Evolutionary conservation across 1,139 yeast genomes (phyloP), one percentile per base, ranked within the genome.

Genomic region (Blastobotrys illinoisensis): DNA sequence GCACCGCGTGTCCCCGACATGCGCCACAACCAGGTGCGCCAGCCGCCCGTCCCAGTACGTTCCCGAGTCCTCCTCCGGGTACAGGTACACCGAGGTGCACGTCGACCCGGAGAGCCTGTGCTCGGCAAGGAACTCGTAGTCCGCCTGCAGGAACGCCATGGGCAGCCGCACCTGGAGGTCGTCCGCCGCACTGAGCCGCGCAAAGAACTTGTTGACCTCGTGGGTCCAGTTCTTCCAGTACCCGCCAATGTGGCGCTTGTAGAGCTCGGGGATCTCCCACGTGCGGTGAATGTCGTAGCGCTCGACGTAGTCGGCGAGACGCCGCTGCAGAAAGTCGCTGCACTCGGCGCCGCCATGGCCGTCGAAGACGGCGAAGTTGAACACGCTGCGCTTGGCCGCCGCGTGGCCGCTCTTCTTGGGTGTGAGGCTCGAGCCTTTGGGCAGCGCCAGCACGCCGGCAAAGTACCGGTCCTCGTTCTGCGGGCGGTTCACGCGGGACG

Each of bases 1-100:
- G n/a, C 96, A 91, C 60, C 88, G 79, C 2, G 97, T 88, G 67
- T 93, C 99, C 2, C 99, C 99, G n/a, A 91, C 85, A 67, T 93
- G 99, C 1, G 95, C 93, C 20, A 91, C 80, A 0, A 88, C 79
- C 45, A 93, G 71, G 63, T 83, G 83, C 28, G 89, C 78, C 16
- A 87, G 74, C n/a, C 88, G 85, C 21, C 77, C 75, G 18, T 85
- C 82, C 75, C 93, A 93, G 72, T 80, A 90, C 64, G 79, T 83
- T 57, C 78, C 74, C 18, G 53, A 50, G 16, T 62, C 67, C 56
- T 74, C 70, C 53, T 70, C 61, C 43, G 75, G 80, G 66, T 86
- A 85, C n/a, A 91, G 61, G 61, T 83, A 82, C 5, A 83, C 82
- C 9, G 90, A 79, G 0, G 98, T 89, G 60, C 95, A 84, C 1